phyloP scores from a whole-genome alignment of 2,329 filamentous ascomycete species.

The Drechslera avenae region DNA sequence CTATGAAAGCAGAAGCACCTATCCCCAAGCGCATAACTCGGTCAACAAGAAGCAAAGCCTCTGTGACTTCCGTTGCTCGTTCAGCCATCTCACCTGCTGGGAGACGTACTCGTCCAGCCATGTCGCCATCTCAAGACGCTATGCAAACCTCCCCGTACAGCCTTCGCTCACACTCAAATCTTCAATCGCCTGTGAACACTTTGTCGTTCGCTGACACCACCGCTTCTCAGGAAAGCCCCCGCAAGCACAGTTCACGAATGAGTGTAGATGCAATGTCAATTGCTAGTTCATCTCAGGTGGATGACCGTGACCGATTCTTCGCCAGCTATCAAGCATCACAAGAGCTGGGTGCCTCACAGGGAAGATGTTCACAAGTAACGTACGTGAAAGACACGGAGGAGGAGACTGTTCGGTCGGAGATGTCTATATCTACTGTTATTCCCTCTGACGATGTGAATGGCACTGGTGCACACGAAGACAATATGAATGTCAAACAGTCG shows the following conservation, averaged over 20 bases:
- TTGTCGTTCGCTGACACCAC: neutral
- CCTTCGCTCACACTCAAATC: conserved; percentile 37
- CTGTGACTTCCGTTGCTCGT: conserved; percentile 20
- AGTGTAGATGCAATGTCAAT: conserved; percentile 16
- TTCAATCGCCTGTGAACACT: conserved; percentile 25
- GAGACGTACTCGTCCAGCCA: conserved; percentile 22
- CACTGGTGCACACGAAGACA: neutral
- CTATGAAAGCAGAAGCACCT: conserved; percentile 21
- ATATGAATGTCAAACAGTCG: conserved; percentile 7
- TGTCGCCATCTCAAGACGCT: conserved; percentile 25
- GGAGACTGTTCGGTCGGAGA: conserved; percentile 35
- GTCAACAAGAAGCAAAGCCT: conserved; percentile 26
- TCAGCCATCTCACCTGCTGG: conserved; percentile 26
- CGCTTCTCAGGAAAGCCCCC: conserved; percentile 14
- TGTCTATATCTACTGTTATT: conserved; percentile 33
- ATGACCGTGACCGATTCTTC: conserved; percentile 19
- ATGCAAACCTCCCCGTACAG: conserved; percentile 34
- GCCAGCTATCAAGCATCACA: conserved; percentile 31
- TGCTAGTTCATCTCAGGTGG: conserved; percentile 9
- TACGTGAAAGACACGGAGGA: conserved; percentile 43
- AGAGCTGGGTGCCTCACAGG: conserved; percentile 28
- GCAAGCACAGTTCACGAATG: conserved; percentile 17
- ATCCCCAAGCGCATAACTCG: conserved; percentile 17
- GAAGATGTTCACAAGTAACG: conserved; percentile 29
- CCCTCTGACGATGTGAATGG: conserved; percentile 27